Conservation (phyloP, 306 rosid genomes). For the Cucumis sativus region Cucumber_9930_V3 NC_026655.2:16584501-16585000, state of each 20-base stretch:
- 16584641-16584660: slow-evolving; percentile 43
- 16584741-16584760: slow-evolving; percentile 61
- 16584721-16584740: slow-evolving; percentile 82
- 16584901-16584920: slow-evolving; percentile 51
- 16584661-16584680: slow-evolving; percentile 57
- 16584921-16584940: slow-evolving; percentile 49
- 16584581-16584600: slow-evolving; percentile 71
- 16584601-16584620: slow-evolving; percentile 83
- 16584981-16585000: slow-evolving; percentile 74
- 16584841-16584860: slow-evolving; percentile 73
- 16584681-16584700: slow-evolving; percentile 41
- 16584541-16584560: slow-evolving; percentile 79
- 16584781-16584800: slow-evolving; percentile 75
- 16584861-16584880: slow-evolving; percentile 60
- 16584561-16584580: slow-evolving; percentile 78
- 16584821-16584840: slow-evolving; percentile 79
- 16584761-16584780: slow-evolving; percentile 80
- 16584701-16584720: slow-evolving; percentile 40
- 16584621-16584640: slow-evolving; percentile 68
- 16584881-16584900: slow-evolving; percentile 60
- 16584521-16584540: slow-evolving; percentile 57
- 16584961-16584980: slow-evolving; percentile 84
- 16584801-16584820: slow-evolving; percentile 55
- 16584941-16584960: slow-evolving; percentile 53
- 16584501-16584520: slow-evolving; percentile 76